Percentiles rank a stretch among this genome's conserved stretches.
Evolutionary conservation across 2,329 filamentous ascomycete genomes (phyloP).

Genomic region (Fusarium xyrophilum): DNA sequence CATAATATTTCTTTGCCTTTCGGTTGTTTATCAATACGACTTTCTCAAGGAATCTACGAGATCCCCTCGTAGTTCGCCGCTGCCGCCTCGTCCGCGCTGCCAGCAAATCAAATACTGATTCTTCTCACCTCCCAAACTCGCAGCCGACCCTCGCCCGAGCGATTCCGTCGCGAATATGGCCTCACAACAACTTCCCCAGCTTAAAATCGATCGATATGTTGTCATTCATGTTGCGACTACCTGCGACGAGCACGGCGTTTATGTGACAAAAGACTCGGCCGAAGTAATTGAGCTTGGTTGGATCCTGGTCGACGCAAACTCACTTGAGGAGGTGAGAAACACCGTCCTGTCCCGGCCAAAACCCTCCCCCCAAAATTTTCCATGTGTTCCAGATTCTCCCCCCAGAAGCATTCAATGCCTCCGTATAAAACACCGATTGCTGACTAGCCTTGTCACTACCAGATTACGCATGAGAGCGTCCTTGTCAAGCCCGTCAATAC

Average conservation of each 20-base stretch:
- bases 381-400: not conserved
- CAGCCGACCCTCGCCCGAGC: conserved; percentile 35
- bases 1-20: conserved; percentile 30
- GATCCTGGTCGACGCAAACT: conserved; percentile 93
- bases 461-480: conserved; percentile 95
- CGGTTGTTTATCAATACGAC: conserved; percentile 33
- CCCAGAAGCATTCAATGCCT: not conserved
- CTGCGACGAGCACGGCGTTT: conserved; percentile 98
- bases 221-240: conserved; percentile 99
- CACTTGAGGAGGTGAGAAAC: conserved; percentile 82
- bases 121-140: conserved; percentile 30
- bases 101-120: conserved; percentile 30
- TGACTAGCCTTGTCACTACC: conserved; percentile 31
- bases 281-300: conserved; percentile 99
- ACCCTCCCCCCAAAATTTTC: conserved; percentile 6
- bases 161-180: conserved; percentile 47
- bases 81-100: conserved; percentile 23
- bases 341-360: conserved; percentile 11
- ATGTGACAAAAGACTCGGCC: conserved; percentile 98
- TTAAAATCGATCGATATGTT: conserved; percentile 92
- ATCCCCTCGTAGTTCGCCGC: conserved; percentile 22
- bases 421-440: conserved; percentile 1
- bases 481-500: conserved; percentile 99
- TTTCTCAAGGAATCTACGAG: conserved; percentile 19
- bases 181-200: conserved; percentile 57